Evolutionary conservation across 2,329 filamentous ascomycete genomes (phyloP).

Genomic region (Fusarium brachygibbosum): DNA sequence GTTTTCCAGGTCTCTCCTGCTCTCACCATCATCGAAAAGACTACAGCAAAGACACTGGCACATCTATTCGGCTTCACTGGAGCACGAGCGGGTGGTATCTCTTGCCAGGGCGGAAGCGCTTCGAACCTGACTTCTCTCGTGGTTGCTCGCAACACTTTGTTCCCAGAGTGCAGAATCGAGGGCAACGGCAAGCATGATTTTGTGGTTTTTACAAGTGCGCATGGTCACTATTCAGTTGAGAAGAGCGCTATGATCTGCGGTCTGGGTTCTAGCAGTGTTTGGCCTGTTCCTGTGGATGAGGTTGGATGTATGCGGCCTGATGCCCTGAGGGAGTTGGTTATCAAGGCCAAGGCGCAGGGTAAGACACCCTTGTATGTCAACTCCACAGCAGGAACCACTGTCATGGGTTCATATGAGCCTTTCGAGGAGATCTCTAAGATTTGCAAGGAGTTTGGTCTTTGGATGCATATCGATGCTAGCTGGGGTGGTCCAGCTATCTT

Average conservation of each 20-base stretch:
- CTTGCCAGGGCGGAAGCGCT: conserved; percentile 84
- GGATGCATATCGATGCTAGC: conserved; percentile 92
- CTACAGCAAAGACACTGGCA: conserved; percentile 80
- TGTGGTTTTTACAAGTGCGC: conserved; percentile 86
- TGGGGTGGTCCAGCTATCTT: conserved; percentile 93
- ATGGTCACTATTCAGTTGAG: conserved; percentile 95
- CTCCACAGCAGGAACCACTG: conserved; percentile 93
- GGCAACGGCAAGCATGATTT: conserved; percentile 78
- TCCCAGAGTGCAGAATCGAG: conserved; percentile 78
- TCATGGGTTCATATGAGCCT: conserved; percentile 89
- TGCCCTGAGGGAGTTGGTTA: conserved; percentile 73
- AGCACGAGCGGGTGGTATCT: conserved; percentile 78
- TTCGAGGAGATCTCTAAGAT: conserved; percentile 77
- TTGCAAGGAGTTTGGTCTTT: conserved; percentile 79
- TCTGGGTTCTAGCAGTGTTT: conserved; percentile 80
- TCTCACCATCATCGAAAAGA: conserved; percentile 88
- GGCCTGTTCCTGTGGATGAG: conserved; percentile 79
- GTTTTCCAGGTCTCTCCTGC: conserved; percentile 95
- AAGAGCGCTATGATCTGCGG: conserved; percentile 95
- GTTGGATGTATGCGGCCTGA: conserved; percentile 78
- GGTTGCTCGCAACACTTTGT: conserved; percentile 88
- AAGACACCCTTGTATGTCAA: conserved; percentile 95
- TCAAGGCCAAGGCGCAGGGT: conserved; percentile 72
- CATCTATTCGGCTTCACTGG: conserved; percentile 81
- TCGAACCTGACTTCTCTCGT: conserved; percentile 90